Evolutionary conservation across 352 stramenopile species (phyloP), one percentile per base, ranked within the genome.

Genomic region (Aphanomyces stellatus): DNA sequence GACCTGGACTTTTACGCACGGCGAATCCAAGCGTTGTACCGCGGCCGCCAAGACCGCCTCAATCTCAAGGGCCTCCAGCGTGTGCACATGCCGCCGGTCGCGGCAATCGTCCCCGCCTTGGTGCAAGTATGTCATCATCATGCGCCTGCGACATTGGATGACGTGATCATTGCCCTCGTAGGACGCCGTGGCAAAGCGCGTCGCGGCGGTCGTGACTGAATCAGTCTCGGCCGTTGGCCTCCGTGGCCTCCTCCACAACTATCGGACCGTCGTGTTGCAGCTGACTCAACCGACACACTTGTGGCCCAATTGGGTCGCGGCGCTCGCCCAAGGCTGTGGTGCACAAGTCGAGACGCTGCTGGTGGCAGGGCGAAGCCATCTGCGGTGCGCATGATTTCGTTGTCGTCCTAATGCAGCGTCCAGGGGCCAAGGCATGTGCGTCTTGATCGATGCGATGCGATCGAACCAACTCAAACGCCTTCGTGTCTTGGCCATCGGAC

Each of bases 11-110:
- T 57, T 4, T 76, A 80, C 15, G 80, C 78, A 22, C 65, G 75
- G 15, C 79, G 72, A 51, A 87, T 89, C 42, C 82, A 91, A 64
- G 72, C 74, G 3, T 61, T 78, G 24, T 87, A 85, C 25, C 77
- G 79, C 1, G 74, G 80, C 13, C 81, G 77, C 25, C 6, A 49
- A 25, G 55, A 48, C 10, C 55, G 55, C 11, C 2, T 64, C 31
- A 51, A 46, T 24, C 40, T 64, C n/a, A 43, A 46, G 24, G 55
- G 55, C 15, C 40, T 64, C 24, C 19, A 19, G 15, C 55, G 55
- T 24, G 6, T 24, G 7, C 35, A 34, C 22, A 46, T 64, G 55
- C 55, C 55, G n/a, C 55, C 35, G 27, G 8, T 31, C n/a, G 28
- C 55, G 3, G 22, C 55, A 1, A 64, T 64, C 27, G 22, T 57